Conservation (phyloP, 73 alveolate genomes). For the Paramecium biaurelia region DNA sequence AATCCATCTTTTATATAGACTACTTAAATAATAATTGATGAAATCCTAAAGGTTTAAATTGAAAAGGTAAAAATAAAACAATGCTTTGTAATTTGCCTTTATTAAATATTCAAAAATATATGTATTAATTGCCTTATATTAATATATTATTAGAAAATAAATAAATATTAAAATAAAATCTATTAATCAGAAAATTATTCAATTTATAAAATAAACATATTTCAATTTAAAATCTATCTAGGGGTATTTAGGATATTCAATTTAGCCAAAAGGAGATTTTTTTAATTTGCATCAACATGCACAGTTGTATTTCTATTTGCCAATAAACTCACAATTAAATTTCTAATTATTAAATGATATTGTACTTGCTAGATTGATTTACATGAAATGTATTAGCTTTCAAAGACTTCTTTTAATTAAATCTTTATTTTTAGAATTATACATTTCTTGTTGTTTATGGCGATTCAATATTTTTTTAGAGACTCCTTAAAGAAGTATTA, state of each 20-base stretch:
- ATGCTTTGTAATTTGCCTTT: not conserved
- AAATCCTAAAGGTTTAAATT: not conserved
- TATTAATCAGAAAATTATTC: not conserved
- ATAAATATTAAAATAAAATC: not conserved
- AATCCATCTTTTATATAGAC: not conserved
- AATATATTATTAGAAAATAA: not conserved
- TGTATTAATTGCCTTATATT: not conserved
- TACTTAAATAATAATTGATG: not conserved
- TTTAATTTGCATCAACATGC: not conserved
- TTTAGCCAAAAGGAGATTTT: not conserved
- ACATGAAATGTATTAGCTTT: not conserved
- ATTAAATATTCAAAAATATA: not conserved
- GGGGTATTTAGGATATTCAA: not conserved
- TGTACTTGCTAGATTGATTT: not conserved
- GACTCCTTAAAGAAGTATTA: not conserved
- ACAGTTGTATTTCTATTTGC: not conserved
- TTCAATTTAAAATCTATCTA: not conserved
- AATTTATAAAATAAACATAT: not conserved
- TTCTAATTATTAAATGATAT: not conserved
- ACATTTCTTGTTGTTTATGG: not conserved
- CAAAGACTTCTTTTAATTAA: not conserved
- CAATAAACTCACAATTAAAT: not conserved
- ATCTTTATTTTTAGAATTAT: not conserved
- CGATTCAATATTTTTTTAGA: not conserved
- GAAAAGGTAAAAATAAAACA: not conserved